Conservation (phyloP, 768 basidiomycete genomes). For the Boletus sensibilis region DNA sequence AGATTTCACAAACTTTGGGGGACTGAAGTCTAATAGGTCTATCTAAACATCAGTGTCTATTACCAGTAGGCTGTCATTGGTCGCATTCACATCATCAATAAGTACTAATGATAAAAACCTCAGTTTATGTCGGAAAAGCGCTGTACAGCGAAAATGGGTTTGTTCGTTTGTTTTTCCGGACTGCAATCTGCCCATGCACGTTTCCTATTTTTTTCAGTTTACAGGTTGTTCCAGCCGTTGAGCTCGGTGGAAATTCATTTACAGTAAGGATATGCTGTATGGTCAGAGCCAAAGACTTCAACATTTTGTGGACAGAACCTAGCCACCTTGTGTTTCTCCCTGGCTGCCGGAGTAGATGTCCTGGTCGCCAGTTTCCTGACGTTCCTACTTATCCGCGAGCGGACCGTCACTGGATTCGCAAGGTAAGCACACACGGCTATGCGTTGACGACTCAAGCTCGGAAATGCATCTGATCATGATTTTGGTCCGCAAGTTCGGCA, state of each 20-base stretch:
- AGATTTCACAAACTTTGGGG: background rate
- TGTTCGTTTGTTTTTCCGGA: background rate
- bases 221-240: background rate
- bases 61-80: background rate
- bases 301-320: background rate
- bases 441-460: no score
- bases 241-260: background rate
- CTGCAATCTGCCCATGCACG: background rate
- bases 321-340: background rate
- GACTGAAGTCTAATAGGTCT: background rate
- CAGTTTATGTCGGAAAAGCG: background rate
- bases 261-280: background rate
- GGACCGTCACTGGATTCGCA: background rate
- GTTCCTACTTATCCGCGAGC: background rate
- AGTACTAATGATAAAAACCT: background rate
- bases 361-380: slow-evolving; percentile 4
- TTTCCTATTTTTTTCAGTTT: background rate
- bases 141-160: background rate
- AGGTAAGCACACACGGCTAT: background rate
- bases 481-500: background rate
- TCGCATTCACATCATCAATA: background rate
- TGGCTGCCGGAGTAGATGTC: slow-evolving; percentile 1
- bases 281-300: background rate
- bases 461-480: background rate
- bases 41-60: background rate